Evolutionary conservation across 306 rosid species (phyloP).

Genomic region (Cercis canadensis): DNA sequence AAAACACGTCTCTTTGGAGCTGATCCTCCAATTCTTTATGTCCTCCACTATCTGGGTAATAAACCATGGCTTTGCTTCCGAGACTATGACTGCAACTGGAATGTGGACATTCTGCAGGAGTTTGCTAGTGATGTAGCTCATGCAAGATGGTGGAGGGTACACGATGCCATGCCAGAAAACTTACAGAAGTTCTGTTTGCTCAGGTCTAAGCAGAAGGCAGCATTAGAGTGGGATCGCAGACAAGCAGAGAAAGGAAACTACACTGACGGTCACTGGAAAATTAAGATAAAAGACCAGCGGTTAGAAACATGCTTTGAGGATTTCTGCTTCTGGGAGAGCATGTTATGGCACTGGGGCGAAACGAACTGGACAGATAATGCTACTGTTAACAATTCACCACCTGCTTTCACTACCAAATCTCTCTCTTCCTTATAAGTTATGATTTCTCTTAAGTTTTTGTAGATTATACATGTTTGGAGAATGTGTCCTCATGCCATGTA

Average conservation of each 20-base stretch:
- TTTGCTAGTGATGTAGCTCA: constrained; percentile 75
- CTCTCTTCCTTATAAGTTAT: constrained; percentile 26
- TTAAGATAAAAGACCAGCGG: constrained; percentile 59
- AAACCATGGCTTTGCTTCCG: constrained; percentile 80
- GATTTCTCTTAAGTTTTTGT: not conserved
- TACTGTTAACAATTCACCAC: constrained; percentile 40
- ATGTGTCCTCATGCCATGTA: not conserved
- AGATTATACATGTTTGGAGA: not conserved
- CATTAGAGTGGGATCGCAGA: constrained; percentile 70
- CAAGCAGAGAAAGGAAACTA: constrained; percentile 64
- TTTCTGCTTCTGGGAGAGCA: constrained; percentile 72
- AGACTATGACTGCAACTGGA: constrained; percentile 80
- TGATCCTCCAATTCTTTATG: constrained; percentile 65
- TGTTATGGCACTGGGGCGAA: constrained; percentile 70
- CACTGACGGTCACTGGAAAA: constrained; percentile 68
- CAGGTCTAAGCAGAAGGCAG: constrained; percentile 67
- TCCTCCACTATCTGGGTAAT: constrained; percentile 65
- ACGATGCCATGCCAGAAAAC: constrained; percentile 65
- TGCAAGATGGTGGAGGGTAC: constrained; percentile 68
- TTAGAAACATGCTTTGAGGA: constrained; percentile 56
- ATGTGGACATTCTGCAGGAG: constrained; percentile 62
- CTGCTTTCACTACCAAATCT: constrained; percentile 36
- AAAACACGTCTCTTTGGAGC: constrained; percentile 63
- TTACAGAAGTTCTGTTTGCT: constrained; percentile 64
- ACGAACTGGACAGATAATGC: constrained; percentile 62